Base-by-base conservation (phyloP, 257 asterid species). In the Forsythia suspensa region DNA sequence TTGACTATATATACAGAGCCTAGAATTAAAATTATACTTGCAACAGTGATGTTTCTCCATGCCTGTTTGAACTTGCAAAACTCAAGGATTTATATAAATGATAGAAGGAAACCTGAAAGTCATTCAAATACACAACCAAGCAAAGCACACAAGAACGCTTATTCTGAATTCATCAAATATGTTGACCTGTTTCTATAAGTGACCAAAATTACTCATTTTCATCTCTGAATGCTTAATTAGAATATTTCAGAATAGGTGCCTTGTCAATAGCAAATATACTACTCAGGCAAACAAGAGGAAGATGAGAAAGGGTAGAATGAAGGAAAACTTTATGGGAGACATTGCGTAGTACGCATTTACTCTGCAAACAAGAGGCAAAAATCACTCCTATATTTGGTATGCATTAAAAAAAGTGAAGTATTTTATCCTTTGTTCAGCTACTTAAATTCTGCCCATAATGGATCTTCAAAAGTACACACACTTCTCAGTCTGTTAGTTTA, bases 401-500 rank as follows among this genome's bases (percentile, higher is more conserved):
- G n/a, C 34, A 20, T 76, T 52, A 83, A 71, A 79, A 52, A 74
- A 43, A 6, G 34, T 70, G 66, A 37, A 24, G 59, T 5, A 20
- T 37, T 70, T 10, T 43, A 42, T 39, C 38, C 61, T 20, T 13
- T 36, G 13, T 43, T 43, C 48, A 43, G 48, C 48, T 43, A 43
- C 48, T 43, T 43, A 43, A 9, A 43, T 43, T 43, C 48, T 43
- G 48, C 10, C 48, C 48, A 8, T 43, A 11, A n/a, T 9, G 71
- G 36, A 65, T 48, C 76, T 72, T 12, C 3, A 29, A 44, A 59
- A 48, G 77, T 57, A 80, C 13, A 39, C 37, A 73, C 73, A 10
- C 41, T 67, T 48, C 43, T 41, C 5, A 3, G 15, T 73, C 82
- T 24, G 73, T 52, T 68, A 42, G 75, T 69, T 71, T 77, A 65